phyloP scores from a whole-genome alignment of 139 green algal genomes.

The Asterochloris erici region DNA sequence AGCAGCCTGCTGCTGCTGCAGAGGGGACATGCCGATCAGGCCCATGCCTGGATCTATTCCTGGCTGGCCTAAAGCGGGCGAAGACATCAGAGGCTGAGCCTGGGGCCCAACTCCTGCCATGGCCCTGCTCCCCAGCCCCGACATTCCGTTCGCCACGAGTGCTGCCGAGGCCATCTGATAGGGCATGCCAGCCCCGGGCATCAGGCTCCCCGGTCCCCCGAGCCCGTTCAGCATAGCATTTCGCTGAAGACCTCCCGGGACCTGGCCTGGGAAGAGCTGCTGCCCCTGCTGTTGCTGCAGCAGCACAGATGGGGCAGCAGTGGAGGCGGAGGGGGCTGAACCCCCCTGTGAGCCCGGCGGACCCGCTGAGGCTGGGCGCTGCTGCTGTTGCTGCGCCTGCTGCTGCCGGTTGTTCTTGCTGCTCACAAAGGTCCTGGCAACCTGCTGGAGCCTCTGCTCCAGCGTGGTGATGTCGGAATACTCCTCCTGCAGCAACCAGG shows the following conservation, averaged over 20 bases:
- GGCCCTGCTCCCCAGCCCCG: slow-evolving; percentile 11
- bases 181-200: neutral
- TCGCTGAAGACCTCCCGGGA: too few relatives aligned
- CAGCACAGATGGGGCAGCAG: slow-evolving; percentile 22
- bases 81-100: too few relatives aligned
- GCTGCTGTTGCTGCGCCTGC: slow-evolving; percentile 1
- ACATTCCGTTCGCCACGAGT: slow-evolving; percentile 3
- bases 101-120: neutral
- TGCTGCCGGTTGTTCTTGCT: slow-evolving; percentile 5
- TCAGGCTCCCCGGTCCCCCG: neutral
- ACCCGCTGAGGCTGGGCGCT: slow-evolving; percentile 19
- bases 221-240: too few relatives aligned
- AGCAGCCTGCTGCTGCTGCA: slow-evolving; percentile 5
- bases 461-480: slow-evolving; percentile 77
- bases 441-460: slow-evolving; percentile 77
- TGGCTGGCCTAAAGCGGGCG: neutral
- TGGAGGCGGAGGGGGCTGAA: neutral
- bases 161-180: slow-evolving; percentile 26
- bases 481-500: slow-evolving; percentile 61
- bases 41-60: neutral
- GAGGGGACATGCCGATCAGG: neutral
- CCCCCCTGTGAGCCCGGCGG: slow-evolving; percentile 5
- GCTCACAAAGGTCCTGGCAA: slow-evolving; percentile 66
- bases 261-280: neutral
- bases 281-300: neutral